Base-by-base conservation (phyloP, 352 stramenopile genomes). In the Phytophthora pisi region DNA sequence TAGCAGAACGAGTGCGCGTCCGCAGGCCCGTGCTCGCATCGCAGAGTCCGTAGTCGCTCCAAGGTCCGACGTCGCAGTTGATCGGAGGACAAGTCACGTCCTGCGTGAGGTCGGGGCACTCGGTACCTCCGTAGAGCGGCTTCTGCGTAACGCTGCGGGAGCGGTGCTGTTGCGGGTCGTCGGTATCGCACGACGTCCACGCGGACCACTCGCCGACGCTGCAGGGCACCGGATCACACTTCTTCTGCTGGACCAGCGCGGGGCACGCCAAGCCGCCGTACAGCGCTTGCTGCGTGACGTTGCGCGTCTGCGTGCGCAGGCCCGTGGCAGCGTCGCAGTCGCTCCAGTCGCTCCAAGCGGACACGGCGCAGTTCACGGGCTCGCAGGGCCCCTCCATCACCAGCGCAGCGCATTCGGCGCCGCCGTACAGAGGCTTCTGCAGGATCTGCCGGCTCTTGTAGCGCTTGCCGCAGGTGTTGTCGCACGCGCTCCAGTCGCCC, bases 151-250 rank as follows among this genome's bases (percentile, higher is more conserved):
- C 24, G 9, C 64, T 73, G 8, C 79, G 75, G 9, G 51, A 74
- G 5, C 77, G 70, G 24, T 81, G 67, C 24, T 76, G 75, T 16
- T 81, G 42, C 5, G 76, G 70, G 24, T 85, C 81, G 30, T 85
- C 72, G n/a, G 66, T 75, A 23, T 89, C 78, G 34, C 84, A 92
- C 11, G 67, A 75, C 1, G 66, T 85, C 81, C 82, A 92, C 0
- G 64, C 38, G 0, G 61, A 78, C 79, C 79, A 92, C 20, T 79
- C 64, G 2, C 68, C 51, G 1, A 88, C 56, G 0, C 30, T 51
- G 51, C 84, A 92, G 26, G 61, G 20, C 5, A 89, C 67, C 0
- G 84, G 76, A 15, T 86, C 72, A 49, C 84, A 90, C 0, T 61
- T 45, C 42, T 79, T 86, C 13, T 80, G 69, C 38, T 91, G 77